phyloP scores from a whole-genome alignment of 345 rosid species.

The Gynandropsis gynandra region DNA sequence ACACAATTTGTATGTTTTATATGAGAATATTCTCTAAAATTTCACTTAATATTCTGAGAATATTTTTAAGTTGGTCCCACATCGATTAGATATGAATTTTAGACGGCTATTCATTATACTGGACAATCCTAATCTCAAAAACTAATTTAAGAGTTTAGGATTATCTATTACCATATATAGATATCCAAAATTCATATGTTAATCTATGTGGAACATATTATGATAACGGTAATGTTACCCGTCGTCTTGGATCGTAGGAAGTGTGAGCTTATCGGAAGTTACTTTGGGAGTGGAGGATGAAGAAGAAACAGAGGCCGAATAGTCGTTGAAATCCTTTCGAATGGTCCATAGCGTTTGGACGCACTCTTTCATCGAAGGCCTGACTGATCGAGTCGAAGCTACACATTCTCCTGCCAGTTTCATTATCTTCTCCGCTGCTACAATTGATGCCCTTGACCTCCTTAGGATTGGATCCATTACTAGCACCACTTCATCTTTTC shows the following conservation, averaged over 20 bases:
- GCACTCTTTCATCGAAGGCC: slow-evolving; percentile 74
- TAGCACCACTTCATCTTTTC: slow-evolving; percentile 48
- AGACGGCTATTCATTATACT: too few relatives aligned
- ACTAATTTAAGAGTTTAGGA: too few relatives aligned
- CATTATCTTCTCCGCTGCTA: slow-evolving; percentile 50
- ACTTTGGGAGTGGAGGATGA: slow-evolving; percentile 22
- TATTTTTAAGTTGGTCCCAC: too few relatives aligned
- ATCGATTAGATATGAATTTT: too few relatives aligned
- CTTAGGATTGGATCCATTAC: slow-evolving; percentile 68
- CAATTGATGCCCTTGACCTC: slow-evolving; percentile 57
- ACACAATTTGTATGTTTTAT: too few relatives aligned
- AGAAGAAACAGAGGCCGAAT: slow-evolving; percentile 37
- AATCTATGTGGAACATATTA: too few relatives aligned
- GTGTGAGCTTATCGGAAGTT: slow-evolving; percentile 18
- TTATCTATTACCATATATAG: too few relatives aligned
- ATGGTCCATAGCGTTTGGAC: slow-evolving; percentile 67
- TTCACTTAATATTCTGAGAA: too few relatives aligned
- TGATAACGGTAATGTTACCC: too few relatives aligned
- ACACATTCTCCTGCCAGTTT: slow-evolving; percentile 63
- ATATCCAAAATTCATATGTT: too few relatives aligned
- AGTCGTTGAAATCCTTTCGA: slow-evolving; percentile 53
- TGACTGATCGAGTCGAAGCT: slow-evolving; percentile 39
- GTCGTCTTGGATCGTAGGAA: slow-evolving; percentile 25
- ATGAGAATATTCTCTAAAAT: too few relatives aligned
- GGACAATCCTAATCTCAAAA: too few relatives aligned